Conservation (phyloP, 768 basidiomycete genomes). For the Tulasnella sp. region DNA sequence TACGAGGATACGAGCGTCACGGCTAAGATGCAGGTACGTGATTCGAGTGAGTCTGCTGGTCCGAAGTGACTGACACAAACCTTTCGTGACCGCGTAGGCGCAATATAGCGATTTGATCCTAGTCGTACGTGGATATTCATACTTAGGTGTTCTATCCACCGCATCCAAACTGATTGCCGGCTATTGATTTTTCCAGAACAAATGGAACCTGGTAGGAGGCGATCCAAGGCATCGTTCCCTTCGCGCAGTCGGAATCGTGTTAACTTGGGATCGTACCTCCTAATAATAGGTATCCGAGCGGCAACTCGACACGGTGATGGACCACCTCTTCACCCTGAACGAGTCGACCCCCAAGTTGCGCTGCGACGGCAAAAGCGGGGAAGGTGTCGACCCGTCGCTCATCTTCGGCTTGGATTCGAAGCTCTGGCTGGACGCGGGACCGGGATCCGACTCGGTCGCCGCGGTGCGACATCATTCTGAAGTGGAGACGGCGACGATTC, state of each 20-base stretch:
- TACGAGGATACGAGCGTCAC: slow-evolving; percentile 90
- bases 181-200: slow-evolving; percentile 44
- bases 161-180: too few relatives aligned
- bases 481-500: slow-evolving; percentile 68
- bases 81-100: slow-evolving; percentile 28
- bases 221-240: neutral
- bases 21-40: slow-evolving; percentile 63
- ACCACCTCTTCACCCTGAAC: slow-evolving; percentile 82
- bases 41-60: neutral
- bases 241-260: neutral
- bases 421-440: slow-evolving; percentile 38
- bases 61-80: slow-evolving; percentile 19
- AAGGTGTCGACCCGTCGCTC: slow-evolving; percentile 60
- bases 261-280: neutral
- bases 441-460: slow-evolving; percentile 13
- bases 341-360: slow-evolving; percentile 79
- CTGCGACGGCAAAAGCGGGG: slow-evolving; percentile 39
- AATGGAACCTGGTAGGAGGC: slow-evolving; percentile 65
- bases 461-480: slow-evolving; percentile 54
- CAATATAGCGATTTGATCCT: slow-evolving; percentile 88
- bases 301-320: slow-evolving; percentile 68
- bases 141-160: neutral
- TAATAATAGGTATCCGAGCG: slow-evolving; percentile 40
- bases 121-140: slow-evolving; percentile 39
- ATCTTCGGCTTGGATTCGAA: slow-evolving; percentile 88